phyloP scores from a whole-genome alignment of 805 yeast genomes.

The Komagataella mondaviorum region DNA sequence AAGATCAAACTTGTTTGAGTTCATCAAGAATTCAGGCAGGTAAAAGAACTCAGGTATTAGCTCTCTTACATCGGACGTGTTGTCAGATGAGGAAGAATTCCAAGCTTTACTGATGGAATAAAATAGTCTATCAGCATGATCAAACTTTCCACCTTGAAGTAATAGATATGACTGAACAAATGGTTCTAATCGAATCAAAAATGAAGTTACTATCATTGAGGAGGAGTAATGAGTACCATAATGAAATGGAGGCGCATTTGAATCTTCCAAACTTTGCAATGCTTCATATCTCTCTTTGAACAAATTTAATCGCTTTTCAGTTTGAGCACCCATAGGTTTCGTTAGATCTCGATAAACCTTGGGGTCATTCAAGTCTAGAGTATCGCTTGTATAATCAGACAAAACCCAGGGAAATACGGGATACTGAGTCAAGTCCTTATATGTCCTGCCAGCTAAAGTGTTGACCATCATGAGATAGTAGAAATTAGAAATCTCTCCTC shows the following conservation, averaged over 20 bases:
- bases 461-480: constrained; percentile 70
- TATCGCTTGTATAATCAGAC: constrained; percentile 65
- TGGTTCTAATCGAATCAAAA: constrained; percentile 64
- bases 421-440: constrained; percentile 80
- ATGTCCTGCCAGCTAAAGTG: constrained; percentile 79
- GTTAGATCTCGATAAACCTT: constrained; percentile 58
- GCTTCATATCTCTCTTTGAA: constrained; percentile 68
- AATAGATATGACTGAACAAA: constrained; percentile 67
- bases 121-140: constrained; percentile 77
- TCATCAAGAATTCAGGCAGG: constrained; percentile 64
- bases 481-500: constrained; percentile 72
- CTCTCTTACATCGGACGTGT: constrained; percentile 81
- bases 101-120: constrained; percentile 67
- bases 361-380: constrained; percentile 51
- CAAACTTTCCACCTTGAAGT: constrained; percentile 81
- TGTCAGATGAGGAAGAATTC: constrained; percentile 66
- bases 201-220: constrained; percentile 85
- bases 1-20: constrained; percentile 53
- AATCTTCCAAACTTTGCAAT: constrained; percentile 44
- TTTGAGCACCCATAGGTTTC: constrained; percentile 90
- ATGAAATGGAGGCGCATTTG: constrained; percentile 63
- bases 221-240: constrained; percentile 91
- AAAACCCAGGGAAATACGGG: constrained; percentile 91
- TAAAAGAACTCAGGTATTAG: constrained; percentile 78
- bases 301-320: constrained; percentile 38